phyloP scores from a whole-genome alignment of 805 yeast species.

The Metahyphopichia silvanorum region DNA sequence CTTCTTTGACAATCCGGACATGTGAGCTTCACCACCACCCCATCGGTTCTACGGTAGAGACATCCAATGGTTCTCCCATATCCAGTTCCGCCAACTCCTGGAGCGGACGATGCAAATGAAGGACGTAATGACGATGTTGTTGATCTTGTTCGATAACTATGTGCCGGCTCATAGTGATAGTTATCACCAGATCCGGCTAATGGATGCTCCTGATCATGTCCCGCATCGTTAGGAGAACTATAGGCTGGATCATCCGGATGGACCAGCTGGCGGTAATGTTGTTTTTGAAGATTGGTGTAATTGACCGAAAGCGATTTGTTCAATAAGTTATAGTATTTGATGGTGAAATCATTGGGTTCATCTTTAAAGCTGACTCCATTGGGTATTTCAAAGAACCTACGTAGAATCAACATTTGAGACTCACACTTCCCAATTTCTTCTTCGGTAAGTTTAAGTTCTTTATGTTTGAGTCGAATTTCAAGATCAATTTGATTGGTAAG shows the following conservation, averaged over 20 bases:
- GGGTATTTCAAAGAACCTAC: constrained; percentile 43
- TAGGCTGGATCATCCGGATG: background rate
- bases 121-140: constrained; percentile 56
- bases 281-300: constrained; percentile 18
- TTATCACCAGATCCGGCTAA: background rate
- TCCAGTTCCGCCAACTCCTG: constrained; percentile 3
- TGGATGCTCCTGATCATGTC: constrained; percentile 2
- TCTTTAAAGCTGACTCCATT: constrained; percentile 34
- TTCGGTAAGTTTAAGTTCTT: constrained; percentile 49
- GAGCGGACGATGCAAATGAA: constrained; percentile 33
- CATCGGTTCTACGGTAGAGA: constrained; percentile 66
- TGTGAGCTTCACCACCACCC: constrained; percentile 61
- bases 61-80: constrained; percentile 34
- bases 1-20: constrained; percentile 67
- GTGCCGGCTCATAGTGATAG: constrained; percentile 9
- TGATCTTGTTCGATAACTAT: constrained; percentile 45
- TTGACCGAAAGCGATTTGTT: constrained; percentile 30
- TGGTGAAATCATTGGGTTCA: constrained; percentile 45
- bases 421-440: constrained; percentile 57
- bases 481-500: constrained; percentile 50
- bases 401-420: constrained; percentile 51
- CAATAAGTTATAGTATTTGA: constrained; percentile 37
- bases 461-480: constrained; percentile 58
- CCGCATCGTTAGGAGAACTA: background rate
- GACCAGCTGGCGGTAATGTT: constrained; percentile 9